A percentile compares a stretch with the other conserved stretches of the same genome.
Evolutionary conservation across 2,329 filamentous ascomycete genomes (phyloP).

Genomic region (Calonectria fujianensis): DNA sequence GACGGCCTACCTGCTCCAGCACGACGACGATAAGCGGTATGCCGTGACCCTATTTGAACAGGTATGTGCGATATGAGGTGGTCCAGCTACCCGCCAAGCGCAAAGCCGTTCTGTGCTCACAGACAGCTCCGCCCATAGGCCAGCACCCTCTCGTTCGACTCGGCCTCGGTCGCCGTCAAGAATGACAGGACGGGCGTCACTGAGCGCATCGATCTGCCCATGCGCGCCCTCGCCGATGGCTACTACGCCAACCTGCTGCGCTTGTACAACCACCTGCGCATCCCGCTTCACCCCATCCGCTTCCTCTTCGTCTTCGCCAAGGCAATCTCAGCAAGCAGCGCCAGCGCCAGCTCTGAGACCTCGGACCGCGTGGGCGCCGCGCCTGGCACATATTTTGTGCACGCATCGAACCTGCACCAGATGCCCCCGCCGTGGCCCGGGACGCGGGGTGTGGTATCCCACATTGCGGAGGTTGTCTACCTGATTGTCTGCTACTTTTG

Average conservation of each 20-base stretch:
- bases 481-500: slow-evolving; percentile 70
- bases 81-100: not conserved
- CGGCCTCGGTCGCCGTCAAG: slow-evolving; percentile 61
- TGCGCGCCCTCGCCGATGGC: slow-evolving; percentile 61
- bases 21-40: slow-evolving; percentile 57
- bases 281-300: slow-evolving; percentile 68
- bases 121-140: slow-evolving; percentile 51
- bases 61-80: slow-evolving; percentile 48
- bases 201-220: slow-evolving; percentile 64
- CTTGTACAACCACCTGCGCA: slow-evolving; percentile 73
- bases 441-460: slow-evolving; percentile 59
- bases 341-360: slow-evolving; percentile 19
- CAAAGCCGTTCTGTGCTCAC: not conserved
- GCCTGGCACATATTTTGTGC: slow-evolving; percentile 67
- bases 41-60: slow-evolving; percentile 62
- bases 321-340: slow-evolving; percentile 44
- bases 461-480: slow-evolving; percentile 66
- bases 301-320: slow-evolving; percentile 73
- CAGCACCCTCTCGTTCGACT: slow-evolving; percentile 60
- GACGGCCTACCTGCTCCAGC: slow-evolving; percentile 59
- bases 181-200: slow-evolving; percentile 55
- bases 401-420: slow-evolving; percentile 73
- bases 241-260: slow-evolving; percentile 74
- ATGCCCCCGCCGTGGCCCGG: slow-evolving; percentile 65
- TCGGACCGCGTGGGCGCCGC: slow-evolving; percentile 41